Evolutionary conservation across 2,329 filamentous ascomycete species (phyloP).

Genomic region (Arthrobotrys pseudoclavata): DNA sequence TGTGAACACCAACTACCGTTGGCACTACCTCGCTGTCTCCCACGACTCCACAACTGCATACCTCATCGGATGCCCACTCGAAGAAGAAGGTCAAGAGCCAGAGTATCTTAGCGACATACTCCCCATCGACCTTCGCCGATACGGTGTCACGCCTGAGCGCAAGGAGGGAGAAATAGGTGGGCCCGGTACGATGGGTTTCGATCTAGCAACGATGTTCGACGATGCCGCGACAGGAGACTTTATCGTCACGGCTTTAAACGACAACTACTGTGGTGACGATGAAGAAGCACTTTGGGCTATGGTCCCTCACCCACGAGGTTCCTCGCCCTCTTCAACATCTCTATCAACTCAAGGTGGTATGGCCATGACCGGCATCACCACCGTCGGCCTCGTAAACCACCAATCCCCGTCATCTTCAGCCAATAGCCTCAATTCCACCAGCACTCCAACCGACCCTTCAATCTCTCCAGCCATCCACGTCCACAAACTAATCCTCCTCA

Average conservation of each 20-base stretch:
- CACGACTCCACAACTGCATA: constrained; percentile 95
- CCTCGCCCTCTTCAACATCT: constrained; percentile 34
- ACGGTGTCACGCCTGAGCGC: constrained; percentile 82
- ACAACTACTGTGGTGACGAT: constrained; percentile 75
- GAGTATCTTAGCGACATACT: constrained; percentile 96
- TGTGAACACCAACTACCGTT: constrained; percentile 83
- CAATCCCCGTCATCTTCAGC: constrained; percentile 39
- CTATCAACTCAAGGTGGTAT: constrained; percentile 20
- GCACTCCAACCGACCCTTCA: constrained; percentile 63
- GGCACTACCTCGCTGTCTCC: constrained; percentile 98
- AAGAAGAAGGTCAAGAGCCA: constrained; percentile 71
- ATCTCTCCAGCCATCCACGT: constrained; percentile 82
- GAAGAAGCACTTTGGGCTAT: constrained; percentile 69
- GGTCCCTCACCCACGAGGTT: constrained; percentile 49
- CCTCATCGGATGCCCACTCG: constrained; percentile 91
- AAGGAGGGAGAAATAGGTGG: constrained; percentile 66
- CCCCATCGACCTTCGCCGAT: constrained; percentile 90
- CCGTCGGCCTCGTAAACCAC: constrained; percentile 16
- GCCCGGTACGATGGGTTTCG: constrained; percentile 75
- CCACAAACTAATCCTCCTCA: constrained; percentile 92
- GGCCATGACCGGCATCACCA: constrained; percentile 28
- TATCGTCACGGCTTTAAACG: constrained; percentile 86
- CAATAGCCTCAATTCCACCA: constrained; percentile 51
- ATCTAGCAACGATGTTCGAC: constrained; percentile 89
- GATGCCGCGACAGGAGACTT: constrained; percentile 90